phyloP scores from a whole-genome alignment of 805 yeast species.

The Ogataea saltuana region DNA sequence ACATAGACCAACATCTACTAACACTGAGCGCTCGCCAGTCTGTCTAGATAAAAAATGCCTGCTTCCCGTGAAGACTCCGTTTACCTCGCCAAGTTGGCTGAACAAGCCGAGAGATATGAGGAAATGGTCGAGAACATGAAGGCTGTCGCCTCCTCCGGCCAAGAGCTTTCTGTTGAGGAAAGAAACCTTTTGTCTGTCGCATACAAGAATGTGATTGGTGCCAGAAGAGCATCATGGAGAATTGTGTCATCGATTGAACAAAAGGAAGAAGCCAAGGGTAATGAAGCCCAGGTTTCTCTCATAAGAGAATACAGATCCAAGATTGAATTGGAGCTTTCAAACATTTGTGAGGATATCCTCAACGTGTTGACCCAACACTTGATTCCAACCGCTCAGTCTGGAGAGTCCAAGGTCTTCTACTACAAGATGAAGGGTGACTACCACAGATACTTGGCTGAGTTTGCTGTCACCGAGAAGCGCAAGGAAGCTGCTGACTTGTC shows the following conservation, averaged over 20 bases:
- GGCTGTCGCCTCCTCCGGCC: constrained; percentile 93
- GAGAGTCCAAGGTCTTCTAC: constrained; percentile 97
- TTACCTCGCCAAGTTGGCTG: constrained; percentile 96
- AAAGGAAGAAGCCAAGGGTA: constrained; percentile 96
- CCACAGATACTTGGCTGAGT: constrained; percentile 98
- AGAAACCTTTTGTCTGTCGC: constrained; percentile 97
- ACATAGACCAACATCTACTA: constrained; percentile 9
- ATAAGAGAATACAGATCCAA: constrained; percentile 94
- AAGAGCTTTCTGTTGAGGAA: constrained; percentile 95
- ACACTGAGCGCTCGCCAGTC: no score
- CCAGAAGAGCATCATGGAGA: constrained; percentile 99
- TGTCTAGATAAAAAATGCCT: constrained; percentile 50
- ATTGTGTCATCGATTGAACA: constrained; percentile 97
- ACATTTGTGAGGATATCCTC: constrained; percentile 92
- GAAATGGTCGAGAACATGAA: constrained; percentile 99
- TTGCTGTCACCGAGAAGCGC: constrained; percentile 87
- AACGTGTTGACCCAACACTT: constrained; percentile 84
- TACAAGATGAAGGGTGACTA: constrained; percentile 99
- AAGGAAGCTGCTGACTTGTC: constrained; percentile 91
- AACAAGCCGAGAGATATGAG: constrained; percentile 99
- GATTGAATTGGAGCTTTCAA: constrained; percentile 89
- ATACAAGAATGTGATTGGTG: constrained; percentile 97
- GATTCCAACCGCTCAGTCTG: constrained; percentile 91
- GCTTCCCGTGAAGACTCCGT: constrained; percentile 96
- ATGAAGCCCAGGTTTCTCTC: constrained; percentile 82